These are phyloP conservation scores for Boletales sp. DNA, from an alignment of 768 basidiomycete species.

Conservation along the genomic window DNA sequence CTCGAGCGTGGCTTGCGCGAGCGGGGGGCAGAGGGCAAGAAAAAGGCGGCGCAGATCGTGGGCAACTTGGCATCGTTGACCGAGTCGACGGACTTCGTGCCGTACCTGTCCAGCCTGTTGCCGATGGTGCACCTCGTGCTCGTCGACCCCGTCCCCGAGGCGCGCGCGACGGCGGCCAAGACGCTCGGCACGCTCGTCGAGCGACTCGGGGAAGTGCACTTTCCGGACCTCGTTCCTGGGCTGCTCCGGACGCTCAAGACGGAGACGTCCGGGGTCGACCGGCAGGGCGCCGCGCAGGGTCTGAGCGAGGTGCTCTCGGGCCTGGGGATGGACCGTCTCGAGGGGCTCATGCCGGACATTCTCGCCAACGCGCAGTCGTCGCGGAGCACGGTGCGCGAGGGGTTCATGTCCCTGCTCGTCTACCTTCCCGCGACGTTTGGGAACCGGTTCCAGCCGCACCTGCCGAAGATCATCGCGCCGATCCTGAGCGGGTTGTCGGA, in stretches of 20 bases:
- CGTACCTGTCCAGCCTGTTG: conserved; percentile 84
- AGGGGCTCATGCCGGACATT: conserved; percentile 91
- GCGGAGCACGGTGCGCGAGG: conserved; percentile 88
- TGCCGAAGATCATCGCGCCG: conserved; percentile 90
- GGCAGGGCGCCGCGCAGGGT: conserved; percentile 97
- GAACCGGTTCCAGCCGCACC: conserved; percentile 91
- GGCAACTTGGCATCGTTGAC: conserved; percentile 94
- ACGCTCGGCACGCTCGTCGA: conserved; percentile 96
- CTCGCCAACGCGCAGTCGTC: conserved; percentile 89
- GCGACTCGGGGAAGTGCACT: conserved; percentile 88
- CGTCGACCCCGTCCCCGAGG: conserved; percentile 96
- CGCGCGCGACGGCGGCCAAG: conserved; percentile 95
- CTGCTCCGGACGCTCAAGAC: conserved; percentile 85
- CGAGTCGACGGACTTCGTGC: conserved; percentile 89
- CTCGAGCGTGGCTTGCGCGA: conserved; percentile 90
- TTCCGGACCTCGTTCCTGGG: conserved; percentile 93
- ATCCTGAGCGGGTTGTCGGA: conserved; percentile 91
- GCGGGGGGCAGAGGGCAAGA: conserved; percentile 90
- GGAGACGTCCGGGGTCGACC: conserved; percentile 91
- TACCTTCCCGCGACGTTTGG: conserved; percentile 96
- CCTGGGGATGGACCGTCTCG: conserved; percentile 95
- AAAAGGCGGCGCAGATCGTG: conserved; percentile 93
- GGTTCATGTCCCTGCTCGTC: conserved; percentile 96
- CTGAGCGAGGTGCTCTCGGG: conserved; percentile 93
- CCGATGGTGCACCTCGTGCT: conserved; percentile 91